These are phyloP conservation scores for Populus hybrid DNA, from an alignment of 441 rosid genomes.

Conservation along the genomic window DNA sequence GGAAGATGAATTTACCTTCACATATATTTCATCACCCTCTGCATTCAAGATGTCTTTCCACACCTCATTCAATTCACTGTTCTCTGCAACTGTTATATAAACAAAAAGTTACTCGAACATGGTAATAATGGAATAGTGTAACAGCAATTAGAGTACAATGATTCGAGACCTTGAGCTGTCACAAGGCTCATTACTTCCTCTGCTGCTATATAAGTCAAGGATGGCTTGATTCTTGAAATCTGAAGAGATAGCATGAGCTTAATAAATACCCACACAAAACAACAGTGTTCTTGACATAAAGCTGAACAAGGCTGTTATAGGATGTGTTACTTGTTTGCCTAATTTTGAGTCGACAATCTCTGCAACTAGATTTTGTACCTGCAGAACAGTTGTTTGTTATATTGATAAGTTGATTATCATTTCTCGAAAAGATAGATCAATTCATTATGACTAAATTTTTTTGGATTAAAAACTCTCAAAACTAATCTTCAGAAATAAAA, in stretches of 20 bases:
- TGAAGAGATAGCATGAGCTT: slow-evolving; percentile 28
- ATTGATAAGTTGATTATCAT: no score
- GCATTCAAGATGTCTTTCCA: slow-evolving; percentile 94
- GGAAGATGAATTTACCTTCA: slow-evolving; percentile 50
- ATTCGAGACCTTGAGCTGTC: slow-evolving; percentile 84
- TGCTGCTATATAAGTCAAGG: slow-evolving; percentile 80
- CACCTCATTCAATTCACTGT: slow-evolving; percentile 81
- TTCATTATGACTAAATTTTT: neutral
- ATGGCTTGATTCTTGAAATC: slow-evolving; percentile 78
- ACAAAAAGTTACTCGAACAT: slow-evolving; percentile 9
- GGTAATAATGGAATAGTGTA: neutral
- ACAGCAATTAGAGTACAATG: slow-evolving; percentile 5
- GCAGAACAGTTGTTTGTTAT: slow-evolving; percentile 14
- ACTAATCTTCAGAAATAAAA: slow-evolving; percentile 1
- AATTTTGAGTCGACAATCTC: slow-evolving; percentile 90
- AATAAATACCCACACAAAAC: slow-evolving; percentile 4
- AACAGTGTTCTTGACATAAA: slow-evolving; percentile 8
- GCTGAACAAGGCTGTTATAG: slow-evolving; percentile 9
- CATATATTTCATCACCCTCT: slow-evolving; percentile 97
- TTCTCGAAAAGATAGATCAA: neutral
- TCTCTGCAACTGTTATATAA: slow-evolving; percentile 65
- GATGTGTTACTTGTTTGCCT: slow-evolving; percentile 76
- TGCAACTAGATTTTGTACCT: slow-evolving; percentile 91
- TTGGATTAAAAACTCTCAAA: slow-evolving; percentile 8
- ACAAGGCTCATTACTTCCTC: slow-evolving; percentile 98